Base-by-base conservation (phyloP, 129 eudicot genomes). In the Oenanthe sinensis region DNA sequence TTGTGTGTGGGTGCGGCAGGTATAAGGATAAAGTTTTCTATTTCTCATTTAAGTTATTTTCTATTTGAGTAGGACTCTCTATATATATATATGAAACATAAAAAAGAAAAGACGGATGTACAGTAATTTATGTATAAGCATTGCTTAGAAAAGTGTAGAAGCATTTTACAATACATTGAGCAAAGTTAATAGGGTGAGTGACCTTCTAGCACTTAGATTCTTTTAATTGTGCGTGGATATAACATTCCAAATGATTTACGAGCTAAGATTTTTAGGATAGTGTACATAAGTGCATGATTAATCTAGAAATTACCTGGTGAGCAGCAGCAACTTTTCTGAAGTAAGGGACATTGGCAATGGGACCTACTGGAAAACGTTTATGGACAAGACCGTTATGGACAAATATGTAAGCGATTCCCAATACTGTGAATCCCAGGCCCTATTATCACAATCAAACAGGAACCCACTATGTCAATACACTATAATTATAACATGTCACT, bases 361-460 rank as follows among this genome's bases (percentile, higher is more conserved):
- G 97, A 36, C 99, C 99, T 69, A 96, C 99, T 8, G 95, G 95
- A 86, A 96, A 96, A 83, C 99, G 89, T 85, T 85, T 88, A 79
- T 96, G 99, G 78, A 96, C 99, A 55, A 96, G 91, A 42, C 99
- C 99, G 17, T 96, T 97, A 85, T 96, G 99, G 81, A 96, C 99
- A 83, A 96, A 96, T 97, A 96, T 96, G 87, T 96, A 96, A 48
- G 97, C 97, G 89, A 92, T 92, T 24, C 99, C 99, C 42, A 96
- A 96, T 78, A 96, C 96, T 48, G 99, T 96, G 24, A 96, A 90
- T 82, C 99, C 99, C 22, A 96, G 88, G 6, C 99, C 99, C 99
- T 96, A 83, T 16, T n/a, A 72, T 71, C 50, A 71, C 16, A 43
- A 67, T 26, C 43, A 67, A 67, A 30, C 19, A 63, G 65, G 13